Evolutionary conservation across 1,139 yeast genomes (phyloP), one percentile per base, ranked within the genome.

Genomic region (Blastobotrys apis): DNA sequence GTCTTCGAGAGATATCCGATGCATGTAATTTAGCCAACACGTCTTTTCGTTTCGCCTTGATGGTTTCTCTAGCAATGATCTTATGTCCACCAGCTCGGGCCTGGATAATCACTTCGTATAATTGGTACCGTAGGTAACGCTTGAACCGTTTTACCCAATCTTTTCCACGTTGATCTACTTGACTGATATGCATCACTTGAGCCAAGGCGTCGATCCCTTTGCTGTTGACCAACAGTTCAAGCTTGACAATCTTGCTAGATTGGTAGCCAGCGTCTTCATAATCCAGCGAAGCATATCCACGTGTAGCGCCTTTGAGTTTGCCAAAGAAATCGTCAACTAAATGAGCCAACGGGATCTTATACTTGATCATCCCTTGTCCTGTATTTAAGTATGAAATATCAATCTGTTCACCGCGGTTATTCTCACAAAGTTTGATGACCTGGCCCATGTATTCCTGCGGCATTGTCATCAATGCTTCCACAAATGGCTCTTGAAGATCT

Each of bases 321-420:
- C 97, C 97, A 63, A 92, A 88, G 61, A 92, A 90, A 64, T 92
- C 96, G 59, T 92, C 97, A 3, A 92, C 95, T 37, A 92, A 68
- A 57, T 88, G 94, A 0, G 95, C 84, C 49, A 92, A 71, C 1
- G 98, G 98, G 6, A 92, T 66, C 45, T 80, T 77, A 63, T 87
- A 92, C 56, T 80, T 82, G 55, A 90, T 66, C 48, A 88, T 66
- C 0, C 85, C 94, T 62, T 90, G 97, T 0, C 92, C 92, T 1
- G 88, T 80, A 25, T 81, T 77, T 39, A 88, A 66, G 57, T 84
- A 90, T 45, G 84, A 85, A 23, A 90, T 68, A 39, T 86, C 95
- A 40, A 76, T 74, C 58, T 90, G 97, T 25, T 77, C 71, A 2
- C 97, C 98, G 50, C 98, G 69, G 56, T 84, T 83, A 51, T 74